phyloP scores from a whole-genome alignment of 441 rosid species.

The Dalechampia spathulata region DNA sequence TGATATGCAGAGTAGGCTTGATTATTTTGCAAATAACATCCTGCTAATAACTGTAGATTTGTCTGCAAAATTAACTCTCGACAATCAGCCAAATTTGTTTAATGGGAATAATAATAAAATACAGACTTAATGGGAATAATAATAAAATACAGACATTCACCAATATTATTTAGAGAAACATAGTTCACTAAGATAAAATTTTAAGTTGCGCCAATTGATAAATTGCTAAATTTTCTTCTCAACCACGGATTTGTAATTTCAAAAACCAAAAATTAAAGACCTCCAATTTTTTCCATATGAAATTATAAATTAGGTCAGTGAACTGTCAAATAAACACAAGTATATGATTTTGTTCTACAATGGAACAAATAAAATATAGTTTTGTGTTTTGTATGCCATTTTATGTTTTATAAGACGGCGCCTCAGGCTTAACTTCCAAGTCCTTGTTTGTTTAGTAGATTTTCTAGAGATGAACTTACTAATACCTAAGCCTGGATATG shows the following conservation, averaged over 20 bases:
- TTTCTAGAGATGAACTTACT: no score
- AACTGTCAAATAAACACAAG: background rate
- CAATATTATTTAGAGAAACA: background rate
- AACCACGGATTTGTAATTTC: background rate
- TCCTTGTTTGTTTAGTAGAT: no score
- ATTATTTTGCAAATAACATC: slow-evolving; percentile 84
- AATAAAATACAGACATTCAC: background rate
- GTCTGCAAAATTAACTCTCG: slow-evolving; percentile 31
- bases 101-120: no score
- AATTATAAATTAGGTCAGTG: background rate
- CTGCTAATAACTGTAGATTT: slow-evolving; percentile 79
- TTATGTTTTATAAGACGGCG: no score
- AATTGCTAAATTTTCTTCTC: background rate
- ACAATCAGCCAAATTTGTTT: background rate
- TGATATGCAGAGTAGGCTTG: slow-evolving; percentile 89
- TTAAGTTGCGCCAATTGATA: background rate
- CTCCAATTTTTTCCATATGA: background rate
- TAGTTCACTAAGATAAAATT: background rate
- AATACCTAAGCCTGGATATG: no score
- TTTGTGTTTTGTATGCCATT: no score
- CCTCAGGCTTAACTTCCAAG: no score
- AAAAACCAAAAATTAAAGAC: background rate
- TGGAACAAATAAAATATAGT: background rate
- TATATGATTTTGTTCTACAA: background rate
- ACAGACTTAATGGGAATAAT: slow-evolving; percentile 1